These are phyloP conservation scores for Sherardia arvensis DNA, from an alignment of 257 asterid genomes.

Conservation along the genomic window DNA sequence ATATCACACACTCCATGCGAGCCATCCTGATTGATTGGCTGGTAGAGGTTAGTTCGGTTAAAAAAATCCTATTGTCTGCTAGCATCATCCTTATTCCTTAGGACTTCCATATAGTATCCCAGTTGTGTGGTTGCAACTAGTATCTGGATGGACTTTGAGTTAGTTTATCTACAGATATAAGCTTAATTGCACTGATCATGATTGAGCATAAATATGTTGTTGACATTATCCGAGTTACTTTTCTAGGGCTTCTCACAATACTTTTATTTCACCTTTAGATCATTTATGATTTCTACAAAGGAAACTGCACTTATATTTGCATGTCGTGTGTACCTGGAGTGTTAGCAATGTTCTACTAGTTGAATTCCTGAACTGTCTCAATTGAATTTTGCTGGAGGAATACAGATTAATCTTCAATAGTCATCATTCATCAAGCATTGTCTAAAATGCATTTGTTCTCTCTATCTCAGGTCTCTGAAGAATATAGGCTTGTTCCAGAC, in stretches of 20 bases:
- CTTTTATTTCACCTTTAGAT: too few species aligned
- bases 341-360: not conserved
- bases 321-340: not conserved
- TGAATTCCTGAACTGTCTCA: not conserved
- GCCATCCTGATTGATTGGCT: slow-evolving; percentile 94
- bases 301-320: not conserved
- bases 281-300: not conserved
- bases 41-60: slow-evolving; percentile 69
- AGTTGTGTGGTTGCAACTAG: not conserved
- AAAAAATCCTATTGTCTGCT: not conserved
- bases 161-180: not conserved
- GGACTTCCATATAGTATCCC: not conserved
- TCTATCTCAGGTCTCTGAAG: slow-evolving; percentile 83
- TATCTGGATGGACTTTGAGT: not conserved
- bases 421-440: not conserved
- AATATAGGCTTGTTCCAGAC: slow-evolving; percentile 82
- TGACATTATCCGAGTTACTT: not conserved
- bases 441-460: slow-evolving; percentile 4
- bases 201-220: not conserved
- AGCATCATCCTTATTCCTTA: not conserved
- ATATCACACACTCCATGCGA: slow-evolving; percentile 72
- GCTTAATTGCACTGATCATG: not conserved
- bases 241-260: not conserved
- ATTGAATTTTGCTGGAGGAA: not conserved
- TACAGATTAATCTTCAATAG: not conserved